Evolutionary conservation across 176 grass and related monocot genomes (phyloP).

Genomic region (Hordeum vulgare): DNA sequence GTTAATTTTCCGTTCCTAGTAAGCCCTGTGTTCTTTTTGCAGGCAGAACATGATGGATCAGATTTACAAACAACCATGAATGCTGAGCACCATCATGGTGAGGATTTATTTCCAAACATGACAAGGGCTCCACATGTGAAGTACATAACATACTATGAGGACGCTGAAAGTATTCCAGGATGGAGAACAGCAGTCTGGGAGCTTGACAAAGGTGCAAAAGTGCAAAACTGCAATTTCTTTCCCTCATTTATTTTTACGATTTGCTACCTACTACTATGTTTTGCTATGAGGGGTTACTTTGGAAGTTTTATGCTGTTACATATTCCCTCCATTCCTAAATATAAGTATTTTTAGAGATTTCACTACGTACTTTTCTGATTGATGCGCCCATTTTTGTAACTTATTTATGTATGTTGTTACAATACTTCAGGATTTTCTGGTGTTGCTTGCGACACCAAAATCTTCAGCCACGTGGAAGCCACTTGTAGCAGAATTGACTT

Average conservation of each 20-base stretch:
- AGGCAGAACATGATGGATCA: conserved; percentile 95
- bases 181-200: conserved; percentile 95
- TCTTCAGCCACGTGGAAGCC: neutral
- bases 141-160: conserved; percentile 98
- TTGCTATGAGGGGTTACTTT: neutral
- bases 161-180: conserved; percentile 85
- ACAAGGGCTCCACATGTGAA: conserved; percentile 64
- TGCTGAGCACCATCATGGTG: conserved; percentile 41
- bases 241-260: conserved; percentile 5
- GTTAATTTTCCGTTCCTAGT: neutral
- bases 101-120: conserved; percentile 80
- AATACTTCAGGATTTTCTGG: neutral
- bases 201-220: conserved; percentile 85
- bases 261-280: neutral
- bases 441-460: conserved; percentile 8
- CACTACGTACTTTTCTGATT: no score
- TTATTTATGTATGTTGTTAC: neutral
- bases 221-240: conserved; percentile 20
- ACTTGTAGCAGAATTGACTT: neutral
- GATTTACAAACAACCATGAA: conserved; percentile 83
- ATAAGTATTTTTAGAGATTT: no score
- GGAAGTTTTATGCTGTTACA: neutral
- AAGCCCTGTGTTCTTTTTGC: conserved; percentile 11
- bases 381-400: neutral
- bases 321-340: neutral